Percentiles rank a stretch among this genome's conserved stretches.
These are phyloP conservation scores for Penicillium macrosclerotiorum DNA, from an alignment of 495 filamentous ascomycete species.

Conservation along the genomic window DNA sequence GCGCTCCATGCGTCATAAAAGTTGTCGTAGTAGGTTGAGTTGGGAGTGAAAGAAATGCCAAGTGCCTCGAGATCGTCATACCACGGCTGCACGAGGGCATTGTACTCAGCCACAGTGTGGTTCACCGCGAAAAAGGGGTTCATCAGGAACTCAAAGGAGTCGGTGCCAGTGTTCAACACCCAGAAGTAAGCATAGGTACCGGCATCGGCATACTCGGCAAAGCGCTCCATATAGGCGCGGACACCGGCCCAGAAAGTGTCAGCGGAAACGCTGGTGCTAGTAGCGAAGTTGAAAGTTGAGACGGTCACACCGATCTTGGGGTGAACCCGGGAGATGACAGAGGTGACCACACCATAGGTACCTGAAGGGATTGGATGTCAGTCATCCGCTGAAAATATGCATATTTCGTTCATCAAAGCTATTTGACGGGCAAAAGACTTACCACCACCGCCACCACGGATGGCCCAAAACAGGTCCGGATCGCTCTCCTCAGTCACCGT, in stretches of 20 bases:
- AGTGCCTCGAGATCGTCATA: slow-evolving; percentile 34
- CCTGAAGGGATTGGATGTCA: slow-evolving; percentile 2
- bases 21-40: slow-evolving; percentile 48
- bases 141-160: slow-evolving; percentile 19
- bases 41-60: slow-evolving; percentile 39
- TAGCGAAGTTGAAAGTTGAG: slow-evolving; percentile 41
- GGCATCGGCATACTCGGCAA: slow-evolving; percentile 46
- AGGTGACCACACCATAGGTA: slow-evolving; percentile 54
- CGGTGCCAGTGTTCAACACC: slow-evolving; percentile 12
- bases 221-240: slow-evolving; percentile 44
- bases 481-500: slow-evolving; percentile 50
- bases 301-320: slow-evolving; percentile 38
- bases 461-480: slow-evolving; percentile 61
- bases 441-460: slow-evolving; percentile 31
- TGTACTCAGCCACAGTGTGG: slow-evolving; percentile 45
- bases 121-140: slow-evolving; percentile 50
- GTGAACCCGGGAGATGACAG: slow-evolving; percentile 46
- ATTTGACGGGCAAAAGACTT: not conserved
- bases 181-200: slow-evolving; percentile 57
- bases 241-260: slow-evolving; percentile 52
- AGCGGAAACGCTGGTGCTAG: slow-evolving; percentile 26
- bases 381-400: not conserved
- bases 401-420: not conserved
- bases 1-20: slow-evolving; percentile 47
- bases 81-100: slow-evolving; percentile 45